Evolutionary conservation across 2,329 filamentous ascomycete species (phyloP), one percentile per base, ranked within the genome.

Genomic region (Penicillium sp.): DNA sequence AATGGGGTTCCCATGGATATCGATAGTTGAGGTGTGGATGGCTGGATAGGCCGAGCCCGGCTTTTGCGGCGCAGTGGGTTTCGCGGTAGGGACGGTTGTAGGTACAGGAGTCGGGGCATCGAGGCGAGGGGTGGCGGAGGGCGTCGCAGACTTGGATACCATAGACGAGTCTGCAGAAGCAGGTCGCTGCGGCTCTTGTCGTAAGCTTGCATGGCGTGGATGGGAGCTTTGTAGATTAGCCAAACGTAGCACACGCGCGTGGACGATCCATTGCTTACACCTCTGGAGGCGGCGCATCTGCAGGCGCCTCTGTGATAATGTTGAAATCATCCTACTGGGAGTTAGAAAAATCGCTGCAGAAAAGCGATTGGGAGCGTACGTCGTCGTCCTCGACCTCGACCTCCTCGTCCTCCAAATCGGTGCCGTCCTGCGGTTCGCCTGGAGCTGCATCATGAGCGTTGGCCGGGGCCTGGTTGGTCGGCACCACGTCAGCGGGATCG

Each of bases 1-100:
- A 2, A 85, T 71, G 0, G 93, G 91, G 48, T 89, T 86, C 3
- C 78, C 84, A 63, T 94, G 81, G 38, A 96, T 79, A 59, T 97
- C 87, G 48, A 97, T 79, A 33, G 81, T 90, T 9, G 89, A 95
- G 42, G 84, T 90, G 27, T 74, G 77, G 19, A 79, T 66, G 26
- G 77, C 84, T 71, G 65, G 88, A 71, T 63, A 93, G 72, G 53
- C 83, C 70, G 79, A 78, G 34, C 80, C 78, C 46, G 73, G 65
- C 70, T 76, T 66, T 70, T 79, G 61, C 27, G 61, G 56, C 44
- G 55, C 57, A 42, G 57, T 53, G 35, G 65, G 66, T 46, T 59
- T 65, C 34, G 63, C 59, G 11, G 36, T 36, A 13, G 46, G 30
- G 36, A 64, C 59, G 4, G 57, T 54, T 21, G 51, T 57, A 20